phyloP scores from a whole-genome alignment of 306 rosid genomes.

The Glycyrrhiza uralensis region DNA sequence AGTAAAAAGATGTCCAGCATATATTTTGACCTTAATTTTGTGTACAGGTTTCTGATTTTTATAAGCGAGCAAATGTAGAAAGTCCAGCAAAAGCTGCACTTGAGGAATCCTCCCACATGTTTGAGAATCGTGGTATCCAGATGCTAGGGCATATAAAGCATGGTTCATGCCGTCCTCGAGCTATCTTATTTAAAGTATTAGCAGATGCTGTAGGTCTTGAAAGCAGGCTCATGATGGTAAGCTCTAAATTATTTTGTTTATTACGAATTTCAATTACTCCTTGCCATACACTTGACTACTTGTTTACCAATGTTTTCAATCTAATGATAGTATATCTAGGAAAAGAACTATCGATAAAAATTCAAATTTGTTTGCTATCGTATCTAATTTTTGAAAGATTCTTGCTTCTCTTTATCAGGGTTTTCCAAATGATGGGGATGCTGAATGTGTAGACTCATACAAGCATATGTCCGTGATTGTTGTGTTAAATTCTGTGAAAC shows the following conservation, averaged over 20 bases:
- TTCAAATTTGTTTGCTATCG: constrained; percentile 8
- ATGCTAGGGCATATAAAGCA: constrained; percentile 86
- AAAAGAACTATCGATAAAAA: constrained; percentile 2
- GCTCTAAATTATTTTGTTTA: constrained; percentile 29
- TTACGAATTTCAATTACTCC: not conserved
- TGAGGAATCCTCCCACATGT: constrained; percentile 79
- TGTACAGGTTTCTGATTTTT: constrained; percentile 82
- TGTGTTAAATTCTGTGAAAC: constrained; percentile 75
- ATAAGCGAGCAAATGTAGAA: constrained; percentile 73
- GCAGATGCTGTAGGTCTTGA: constrained; percentile 96
- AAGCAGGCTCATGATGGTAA: constrained; percentile 86
- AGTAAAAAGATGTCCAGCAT: not conserved
- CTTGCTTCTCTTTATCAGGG: constrained; percentile 58
- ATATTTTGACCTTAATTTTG: constrained; percentile 19
- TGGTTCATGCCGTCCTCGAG: constrained; percentile 95
- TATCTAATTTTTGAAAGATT: constrained; percentile 25
- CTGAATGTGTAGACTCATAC: constrained; percentile 78
- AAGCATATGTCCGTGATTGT: constrained; percentile 93
- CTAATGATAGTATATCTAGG: not conserved
- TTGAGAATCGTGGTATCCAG: constrained; percentile 78
- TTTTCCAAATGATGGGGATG: constrained; percentile 76
- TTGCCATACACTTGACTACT: not conserved
- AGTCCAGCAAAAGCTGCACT: constrained; percentile 84
- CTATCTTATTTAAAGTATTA: constrained; percentile 89
- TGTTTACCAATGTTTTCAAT: not conserved